A percentile compares a stretch with the other conserved stretches of the same genome.
phyloP scores from a whole-genome alignment of 2,329 filamentous ascomycete species.

The Hypoxylon sp. region DNA sequence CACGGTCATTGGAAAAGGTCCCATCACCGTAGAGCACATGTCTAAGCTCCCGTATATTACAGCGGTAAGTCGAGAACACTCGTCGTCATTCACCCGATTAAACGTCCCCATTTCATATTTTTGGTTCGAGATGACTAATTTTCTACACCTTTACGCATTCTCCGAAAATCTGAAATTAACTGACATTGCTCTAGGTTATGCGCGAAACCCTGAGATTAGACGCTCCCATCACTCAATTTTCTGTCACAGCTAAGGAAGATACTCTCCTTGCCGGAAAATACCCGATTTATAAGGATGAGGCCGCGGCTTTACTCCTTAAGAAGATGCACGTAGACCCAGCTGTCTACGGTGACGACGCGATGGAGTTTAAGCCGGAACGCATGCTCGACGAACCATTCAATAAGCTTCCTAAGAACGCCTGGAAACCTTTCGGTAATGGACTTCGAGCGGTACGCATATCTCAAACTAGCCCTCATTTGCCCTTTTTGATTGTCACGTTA shows the following conservation, averaged over 20 bases:
- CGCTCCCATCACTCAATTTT: slow-evolving; percentile 70
- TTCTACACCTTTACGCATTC: neutral
- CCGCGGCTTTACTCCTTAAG: slow-evolving; percentile 62
- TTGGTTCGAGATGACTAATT: neutral
- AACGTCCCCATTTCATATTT: no score
- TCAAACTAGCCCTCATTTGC: neutral
- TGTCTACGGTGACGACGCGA: slow-evolving; percentile 74
- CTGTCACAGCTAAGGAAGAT: slow-evolving; percentile 66
- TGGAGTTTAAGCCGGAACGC: slow-evolving; percentile 76
- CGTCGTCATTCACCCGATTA: neutral
- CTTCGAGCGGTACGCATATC: slow-evolving; percentile 59
- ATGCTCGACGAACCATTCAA: slow-evolving; percentile 79
- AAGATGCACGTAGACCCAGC: slow-evolving; percentile 71
- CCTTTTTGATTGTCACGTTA: neutral
- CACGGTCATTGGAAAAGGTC: slow-evolving; percentile 68
- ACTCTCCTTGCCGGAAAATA: slow-evolving; percentile 72
- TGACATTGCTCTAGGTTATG: slow-evolving; percentile 58
- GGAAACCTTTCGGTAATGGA: slow-evolving; percentile 83
- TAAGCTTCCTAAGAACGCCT: slow-evolving; percentile 71
- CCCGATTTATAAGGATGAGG: slow-evolving; percentile 64
- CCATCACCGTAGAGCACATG: slow-evolving; percentile 71
- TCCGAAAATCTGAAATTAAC: slow-evolving; percentile 5
- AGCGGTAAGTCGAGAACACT: slow-evolving; percentile 56
- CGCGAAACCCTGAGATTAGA: slow-evolving; percentile 74
- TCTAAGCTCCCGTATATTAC: slow-evolving; percentile 74